Evolutionary conservation across 495 filamentous ascomycete genomes (phyloP), one percentile per base, ranked within the genome.

Genomic region (Xylaria palmicola): DNA sequence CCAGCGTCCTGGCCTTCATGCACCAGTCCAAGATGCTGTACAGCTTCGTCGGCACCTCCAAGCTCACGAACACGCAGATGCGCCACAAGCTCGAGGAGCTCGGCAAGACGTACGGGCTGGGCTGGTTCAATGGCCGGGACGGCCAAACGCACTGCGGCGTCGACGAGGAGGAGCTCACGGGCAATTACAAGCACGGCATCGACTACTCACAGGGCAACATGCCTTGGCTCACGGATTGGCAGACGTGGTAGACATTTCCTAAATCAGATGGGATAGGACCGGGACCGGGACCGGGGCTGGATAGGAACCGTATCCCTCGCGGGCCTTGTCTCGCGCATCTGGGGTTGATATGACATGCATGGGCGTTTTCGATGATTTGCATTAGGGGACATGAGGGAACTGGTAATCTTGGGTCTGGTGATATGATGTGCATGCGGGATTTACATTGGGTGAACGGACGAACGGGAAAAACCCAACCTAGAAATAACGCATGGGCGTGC

Each of bases 21-120:
- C 84, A 91, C 66, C 86, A 89, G 68, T 82, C 77, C 65, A 88
- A 88, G 74, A 90, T 90, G 88, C 70, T 90, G 56, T 85, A 85
- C 40, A 80, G 85, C 59, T 91, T 91, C 64, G 84, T 86, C 1
- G 84, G 82, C 26, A 90, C 86, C 29, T 82, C 85, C 52, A 83
- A 82, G 72, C 72, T 86, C 61, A 78, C 75, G 39, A 84, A 83
- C 30, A 71, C 73, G 5, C 66, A 83, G 67, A 87, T 89, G 80
- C 80, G 79, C 49, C 56, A 70, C 30, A 73, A 78, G 62, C 74
- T 91, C 27, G 81, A 79, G 55, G 64, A 59, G 6, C 60, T 82
- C 17, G 77, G 76, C 13, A 89, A 88, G 77, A 85, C 75, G 43
- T 91, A 90, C 68, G 88, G 86, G 0, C 72, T 90, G 17, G 88